Base-by-base conservation (phyloP, 139 green algal species). In the Chlamydomonas sphaeroides region DNA sequence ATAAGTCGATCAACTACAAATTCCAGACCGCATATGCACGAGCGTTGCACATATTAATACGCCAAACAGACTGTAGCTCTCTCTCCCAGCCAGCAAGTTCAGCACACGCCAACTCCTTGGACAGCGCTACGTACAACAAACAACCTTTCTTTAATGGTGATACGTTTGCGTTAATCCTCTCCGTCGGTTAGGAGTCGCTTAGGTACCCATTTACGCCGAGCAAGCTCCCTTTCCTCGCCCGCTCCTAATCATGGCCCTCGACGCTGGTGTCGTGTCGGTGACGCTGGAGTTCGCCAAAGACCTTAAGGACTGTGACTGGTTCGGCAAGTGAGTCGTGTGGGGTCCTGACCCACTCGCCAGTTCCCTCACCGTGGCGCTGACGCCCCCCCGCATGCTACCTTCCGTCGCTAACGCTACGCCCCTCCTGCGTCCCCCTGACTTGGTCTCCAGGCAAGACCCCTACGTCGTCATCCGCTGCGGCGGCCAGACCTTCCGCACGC, bases 391-490 rank as follows among this genome's bases (percentile, higher is more conserved):
- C 53, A 11, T 62, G 53, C 23, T 30, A 26, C 53, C 23, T 14
- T 5, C 20, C 35, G 35, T 11, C 5, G 10, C 30, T 39, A 67
- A 67, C 7, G 8, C 30, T 5, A 7, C 61, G 5, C 28, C 5
- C 39, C 10, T 67, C 6, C 61, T 32, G 32, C 49, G 26, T 53
- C 21, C 21, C 33, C 17, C 45, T 14, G n/a, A 15, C 49, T 11
- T 6, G 30, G 28, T n/a, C n/a, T n/a, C n/a, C 72, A 80, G 72
- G 72, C 56, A 69, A 36, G 78, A 84, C 66, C 78, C 78, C 30
- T 84, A 84, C 78, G 53, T 45, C 78, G 53, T 84, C 78, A 3
- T 84, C 25, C 41, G 38, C 17, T 17, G 75, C 25, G 78, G 78
- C 23, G n/a, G n/a, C 33, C 78, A 84, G 65, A 57, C 8, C 28